Base-by-base conservation (phyloP, 2,329 filamentous ascomycete genomes). In the Aspergillus eucalypticola region DNA sequence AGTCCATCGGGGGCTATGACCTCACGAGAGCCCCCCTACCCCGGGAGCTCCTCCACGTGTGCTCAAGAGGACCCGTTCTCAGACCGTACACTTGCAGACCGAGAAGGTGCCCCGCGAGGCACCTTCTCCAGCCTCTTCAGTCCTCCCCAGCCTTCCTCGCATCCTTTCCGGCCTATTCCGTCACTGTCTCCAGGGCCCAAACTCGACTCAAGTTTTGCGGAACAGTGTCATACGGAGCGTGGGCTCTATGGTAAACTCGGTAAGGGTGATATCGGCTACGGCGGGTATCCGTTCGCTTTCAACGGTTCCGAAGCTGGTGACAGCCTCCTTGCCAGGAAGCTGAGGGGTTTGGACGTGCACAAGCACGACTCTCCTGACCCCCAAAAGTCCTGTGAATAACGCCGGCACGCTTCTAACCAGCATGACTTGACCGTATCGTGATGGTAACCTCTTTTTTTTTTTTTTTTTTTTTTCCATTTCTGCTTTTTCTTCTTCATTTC, bases 241-340 rank as follows among this genome's bases (percentile, higher is more conserved):
- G 76, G 66, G 67, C 72, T 58, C 64, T 91, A 92, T 70, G 84
- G 85, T 69, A 92, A 92, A 71, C 83, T 91, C 19, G 86, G 72
- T 67, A 89, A 84, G 70, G 87, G 86, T 5, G 87, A 91, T 61
- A 73, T 80, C 19, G 83, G 87, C 38, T 88, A 90, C 69, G 84
- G 88, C 39, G 82, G 85, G 1, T 84, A 86, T 57, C 75, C 79
- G 0, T 87, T 83, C 64, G 57, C 71, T 67, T 21, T 72, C 66
- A 8, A 73, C 72, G 76, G 65, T 74, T 75, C 61, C 69, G 78
- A 74, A n/a, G 77, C 76, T 1, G 81, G 84, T 4, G 88, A 91
- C 67, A 86, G 90, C 2, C 75, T 95, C 15, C 78, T 95, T 15
- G 90, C 90, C 10, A 86, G 86, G 71, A 83, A 87, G 59, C 77